Percentiles rank a stretch among this genome's conserved stretches.
These are phyloP conservation scores for Halenospora varia DNA, from an alignment of 495 filamentous ascomycete species.

Conservation along the genomic window DNA sequence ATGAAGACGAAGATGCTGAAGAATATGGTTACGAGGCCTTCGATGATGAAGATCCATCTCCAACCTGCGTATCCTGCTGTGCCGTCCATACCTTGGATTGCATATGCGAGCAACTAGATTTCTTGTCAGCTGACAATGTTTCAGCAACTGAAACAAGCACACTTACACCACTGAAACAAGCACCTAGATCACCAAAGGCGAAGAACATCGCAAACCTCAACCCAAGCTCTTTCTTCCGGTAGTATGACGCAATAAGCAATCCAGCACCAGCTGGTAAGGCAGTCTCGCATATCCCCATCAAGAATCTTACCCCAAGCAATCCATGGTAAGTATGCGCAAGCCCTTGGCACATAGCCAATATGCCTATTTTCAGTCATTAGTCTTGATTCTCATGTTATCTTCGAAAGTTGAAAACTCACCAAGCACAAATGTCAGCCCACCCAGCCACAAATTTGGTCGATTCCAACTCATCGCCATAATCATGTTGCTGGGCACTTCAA, in stretches of 20 bases:
- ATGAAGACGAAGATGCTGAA: constrained; percentile 58
- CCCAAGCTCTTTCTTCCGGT: constrained; percentile 24
- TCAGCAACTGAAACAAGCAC: neutral
- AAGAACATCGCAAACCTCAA: constrained; percentile 28
- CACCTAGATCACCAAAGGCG: constrained; percentile 24
- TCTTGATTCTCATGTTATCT: neutral
- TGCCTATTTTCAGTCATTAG: neutral
- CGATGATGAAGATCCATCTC: constrained; percentile 19
- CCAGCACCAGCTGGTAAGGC: constrained; percentile 26
- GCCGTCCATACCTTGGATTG: constrained; percentile 30
- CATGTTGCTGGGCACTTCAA: constrained; percentile 12
- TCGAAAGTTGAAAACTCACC: neutral
- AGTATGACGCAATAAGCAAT: constrained; percentile 28
- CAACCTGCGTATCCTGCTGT: constrained; percentile 28
- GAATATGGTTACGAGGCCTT: constrained; percentile 33
- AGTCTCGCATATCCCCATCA: constrained; percentile 11
- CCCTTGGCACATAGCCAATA: constrained; percentile 20
- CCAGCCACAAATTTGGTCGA: constrained; percentile 3
- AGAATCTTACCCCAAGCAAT: constrained; percentile 22
- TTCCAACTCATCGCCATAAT: neutral
- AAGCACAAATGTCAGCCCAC: constrained; percentile 1
- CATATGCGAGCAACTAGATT: constrained; percentile 50
- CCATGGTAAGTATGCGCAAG: constrained; percentile 19
- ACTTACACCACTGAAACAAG: constrained; percentile 10
- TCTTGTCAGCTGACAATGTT: neutral